A percentile compares a stretch with the other conserved stretches of the same genome.
Conservation (phyloP, 2,329 filamentous ascomycete genomes). For the Verticillium longisporum region DNA sequence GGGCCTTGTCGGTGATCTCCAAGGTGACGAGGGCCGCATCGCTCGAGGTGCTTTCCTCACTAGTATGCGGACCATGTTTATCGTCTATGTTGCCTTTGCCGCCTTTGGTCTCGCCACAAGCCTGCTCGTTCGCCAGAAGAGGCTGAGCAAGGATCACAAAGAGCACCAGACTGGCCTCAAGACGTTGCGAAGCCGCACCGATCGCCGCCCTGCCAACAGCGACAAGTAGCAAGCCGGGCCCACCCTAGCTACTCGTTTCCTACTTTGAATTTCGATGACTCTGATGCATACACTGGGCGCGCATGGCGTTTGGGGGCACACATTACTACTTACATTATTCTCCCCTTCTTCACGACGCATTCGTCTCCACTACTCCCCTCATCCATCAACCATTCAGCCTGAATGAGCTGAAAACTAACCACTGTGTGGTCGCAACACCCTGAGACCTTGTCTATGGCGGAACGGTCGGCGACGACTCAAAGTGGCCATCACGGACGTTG, state of each 20-base stretch:
- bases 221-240: neutral
- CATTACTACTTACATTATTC: too few species aligned
- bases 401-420: neutral
- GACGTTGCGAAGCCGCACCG: constrained; percentile 21
- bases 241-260: neutral
- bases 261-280: neutral
- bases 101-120: constrained; percentile 39
- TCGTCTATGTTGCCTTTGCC: constrained; percentile 45
- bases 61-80: constrained; percentile 49
- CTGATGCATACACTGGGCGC: neutral
- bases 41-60: constrained; percentile 41
- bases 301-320: neutral
- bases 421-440: neutral
- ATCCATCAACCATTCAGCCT: neutral
- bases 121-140: constrained; percentile 39
- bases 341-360: neutral
- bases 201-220: neutral
- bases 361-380: neutral
- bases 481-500: neutral
- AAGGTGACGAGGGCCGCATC: constrained; percentile 31
- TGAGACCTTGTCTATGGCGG: neutral
- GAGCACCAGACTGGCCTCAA: constrained; percentile 53
- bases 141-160: constrained; percentile 47
- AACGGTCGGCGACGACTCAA: neutral
- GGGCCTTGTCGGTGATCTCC: constrained; percentile 45